Conservation (phyloP, 2,329 filamentous ascomycete species). For the Beauveria scarabaeidicola region DNA sequence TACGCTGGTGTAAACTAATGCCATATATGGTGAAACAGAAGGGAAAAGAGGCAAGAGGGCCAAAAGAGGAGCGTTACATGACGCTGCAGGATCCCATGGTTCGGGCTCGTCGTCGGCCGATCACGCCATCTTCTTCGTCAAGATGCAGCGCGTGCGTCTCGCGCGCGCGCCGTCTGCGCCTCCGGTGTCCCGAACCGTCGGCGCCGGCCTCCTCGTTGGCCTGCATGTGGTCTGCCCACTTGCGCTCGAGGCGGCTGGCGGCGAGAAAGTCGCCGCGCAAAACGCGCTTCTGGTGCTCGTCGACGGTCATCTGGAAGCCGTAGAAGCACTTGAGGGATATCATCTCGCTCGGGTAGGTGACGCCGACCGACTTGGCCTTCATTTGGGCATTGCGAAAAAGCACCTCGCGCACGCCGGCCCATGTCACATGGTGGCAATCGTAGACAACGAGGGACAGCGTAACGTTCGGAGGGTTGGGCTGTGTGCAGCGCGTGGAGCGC, state of each 20-base stretch:
- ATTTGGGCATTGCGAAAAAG: conserved; percentile 76
- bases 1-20: background rate
- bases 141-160: conserved; percentile 75
- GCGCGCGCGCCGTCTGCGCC: conserved; percentile 67
- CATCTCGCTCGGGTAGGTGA: conserved; percentile 65
- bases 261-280: conserved; percentile 65
- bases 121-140: conserved; percentile 65
- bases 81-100: conserved; percentile 54
- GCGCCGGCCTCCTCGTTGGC: conserved; percentile 75
- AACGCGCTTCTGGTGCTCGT: conserved; percentile 85
- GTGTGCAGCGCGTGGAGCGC: conserved; percentile 43
- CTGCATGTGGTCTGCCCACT: conserved; percentile 94
- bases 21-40: background rate
- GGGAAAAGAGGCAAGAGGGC: background rate
- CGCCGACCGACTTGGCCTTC: conserved; percentile 30
- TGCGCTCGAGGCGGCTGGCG: conserved; percentile 72
- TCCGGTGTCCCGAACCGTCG: conserved; percentile 54
- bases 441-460: conserved; percentile 76
- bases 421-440: conserved; percentile 86
- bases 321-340: conserved; percentile 91
- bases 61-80: conserved; percentile 41
- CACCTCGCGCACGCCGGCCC: conserved; percentile 83
- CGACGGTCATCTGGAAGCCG: conserved; percentile 88
- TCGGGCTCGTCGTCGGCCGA: conserved; percentile 53
- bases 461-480: conserved; percentile 38